These are phyloP conservation scores for Suhomyces atakaporum DNA, from an alignment of 1,139 yeast species.

Conservation along the genomic window DNA sequence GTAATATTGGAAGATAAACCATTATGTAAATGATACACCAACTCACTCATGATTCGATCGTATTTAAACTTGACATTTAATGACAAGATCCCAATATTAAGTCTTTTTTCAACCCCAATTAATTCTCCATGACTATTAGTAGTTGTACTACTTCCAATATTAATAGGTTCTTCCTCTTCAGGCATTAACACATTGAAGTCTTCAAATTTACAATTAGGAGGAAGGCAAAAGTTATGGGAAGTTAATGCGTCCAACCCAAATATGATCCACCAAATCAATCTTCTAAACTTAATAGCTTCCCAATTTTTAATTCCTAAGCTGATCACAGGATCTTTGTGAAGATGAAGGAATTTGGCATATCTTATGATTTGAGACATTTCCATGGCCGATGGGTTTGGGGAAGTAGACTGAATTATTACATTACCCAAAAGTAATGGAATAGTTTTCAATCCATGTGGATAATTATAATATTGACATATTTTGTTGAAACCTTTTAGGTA, in stretches of 20 bases:
- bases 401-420: constrained; percentile 55
- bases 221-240: constrained; percentile 56
- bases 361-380: constrained; percentile 52
- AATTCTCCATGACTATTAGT: constrained; percentile 7
- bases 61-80: constrained; percentile 56
- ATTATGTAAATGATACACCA: constrained; percentile 46
- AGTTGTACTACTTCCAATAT: constrained; percentile 23
- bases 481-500: constrained; percentile 50
- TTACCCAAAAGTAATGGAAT: constrained; percentile 51
- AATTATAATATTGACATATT: constrained; percentile 52
- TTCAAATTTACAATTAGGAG: constrained; percentile 55
- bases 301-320: constrained; percentile 51
- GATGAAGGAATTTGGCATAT: constrained; percentile 55
- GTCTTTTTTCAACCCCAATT: constrained; percentile 21
- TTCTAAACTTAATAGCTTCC: constrained; percentile 51
- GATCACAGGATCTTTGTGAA: constrained; percentile 60
- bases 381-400: constrained; percentile 57
- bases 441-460: constrained; percentile 54
- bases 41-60: constrained; percentile 53
- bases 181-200: constrained; percentile 62
- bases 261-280: constrained; percentile 67
- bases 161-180: constrained; percentile 45
- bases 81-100: constrained; percentile 43
- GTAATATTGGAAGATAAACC: constrained; percentile 42
- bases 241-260: constrained; percentile 61